These are phyloP conservation scores for Verticillium tricorpus DNA, from an alignment of 2,329 filamentous ascomycete species.

Conservation along the genomic window DNA sequence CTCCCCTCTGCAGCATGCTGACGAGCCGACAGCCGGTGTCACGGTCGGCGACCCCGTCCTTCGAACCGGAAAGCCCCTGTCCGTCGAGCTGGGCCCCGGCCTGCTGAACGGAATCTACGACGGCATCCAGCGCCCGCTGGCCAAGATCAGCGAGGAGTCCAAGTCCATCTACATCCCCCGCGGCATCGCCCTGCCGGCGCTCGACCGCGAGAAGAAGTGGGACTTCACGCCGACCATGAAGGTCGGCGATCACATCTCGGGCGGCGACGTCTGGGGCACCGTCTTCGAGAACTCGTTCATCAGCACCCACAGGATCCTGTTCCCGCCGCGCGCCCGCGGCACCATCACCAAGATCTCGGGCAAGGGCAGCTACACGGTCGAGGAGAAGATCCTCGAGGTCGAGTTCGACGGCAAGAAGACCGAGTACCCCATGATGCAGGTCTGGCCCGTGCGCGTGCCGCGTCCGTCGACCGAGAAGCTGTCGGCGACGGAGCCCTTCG, in stretches of 20 bases:
- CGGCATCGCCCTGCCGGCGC: constrained; percentile 79
- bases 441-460: constrained; percentile 95
- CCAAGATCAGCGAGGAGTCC: constrained; percentile 71
- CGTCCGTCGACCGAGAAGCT: constrained; percentile 90
- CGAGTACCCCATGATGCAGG: constrained; percentile 97
- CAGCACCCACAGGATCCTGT: constrained; percentile 85
- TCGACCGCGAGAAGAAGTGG: constrained; percentile 93
- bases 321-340: constrained; percentile 85
- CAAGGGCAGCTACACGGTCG: constrained; percentile 91
- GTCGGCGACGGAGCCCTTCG: constrained; percentile 81
- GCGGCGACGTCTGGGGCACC: constrained; percentile 91
- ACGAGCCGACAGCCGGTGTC: constrained; percentile 66
- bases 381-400: constrained; percentile 88
- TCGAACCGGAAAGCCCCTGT: constrained; percentile 91
- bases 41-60: constrained; percentile 90
- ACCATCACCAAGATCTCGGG: constrained; percentile 87
- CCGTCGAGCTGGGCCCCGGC: constrained; percentile 94
- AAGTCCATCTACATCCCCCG: constrained; percentile 97
- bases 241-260: constrained; percentile 94
- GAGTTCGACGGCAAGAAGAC: constrained; percentile 97
- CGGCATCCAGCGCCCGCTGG: constrained; percentile 93
- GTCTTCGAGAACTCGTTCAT: constrained; percentile 97
- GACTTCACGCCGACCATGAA: constrained; percentile 89
- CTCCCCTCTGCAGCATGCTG: not conserved
- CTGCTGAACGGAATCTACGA: constrained; percentile 99